Evolutionary conservation across 2,329 filamentous ascomycete genomes (phyloP), one percentile per base, ranked within the genome.

Genomic region (Nemania serpens): DNA sequence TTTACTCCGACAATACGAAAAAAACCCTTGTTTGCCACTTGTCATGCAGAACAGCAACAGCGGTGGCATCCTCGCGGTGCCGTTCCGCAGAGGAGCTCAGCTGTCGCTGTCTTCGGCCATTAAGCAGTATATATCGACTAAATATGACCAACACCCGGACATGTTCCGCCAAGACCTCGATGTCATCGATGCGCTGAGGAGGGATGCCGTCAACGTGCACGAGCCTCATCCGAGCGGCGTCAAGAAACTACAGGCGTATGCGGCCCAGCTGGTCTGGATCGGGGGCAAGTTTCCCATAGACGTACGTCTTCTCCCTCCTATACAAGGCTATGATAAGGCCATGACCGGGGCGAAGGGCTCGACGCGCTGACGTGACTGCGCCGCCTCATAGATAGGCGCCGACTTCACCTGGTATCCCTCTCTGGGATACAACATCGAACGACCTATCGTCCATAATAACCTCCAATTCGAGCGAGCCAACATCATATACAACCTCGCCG

Each of bases 61-160:
- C 74, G 72, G 61, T 68, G 89, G 88, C 74, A 87, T 91, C 65
- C 84, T 96, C 58, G 87, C 88, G 74, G 82, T 97, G 64, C 93
- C 94, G 9, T 98, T 98, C 77, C 91, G 94, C 70, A 91, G 89
- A 73, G 94, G 93, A 53, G 87, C 90, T 66, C 84, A 89, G 59
- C 82, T 97, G 42, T 90, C 89, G 61, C 84, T 98, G 63, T 90
- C 91, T 57, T 82, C 86, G 63, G 90, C 93, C 51, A 93, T 99
- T 74, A 92, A 91, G 66, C 89, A 95, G 74, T 98, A 99, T 80
- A 98, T 99, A 72, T 96, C 93, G 63, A 89, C 87, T 76, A 97
- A 98, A 83, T 98, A 98, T 88, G 94, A 98, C 77, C 95, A 99
- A 75, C 94, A 97, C 74, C 94, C 95, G 36, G 93, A 97, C 76